Evolutionary conservation across 306 rosid genomes (phyloP), one percentile per base, ranked within the genome.

Genomic region (Alnus glutinosa): DNA sequence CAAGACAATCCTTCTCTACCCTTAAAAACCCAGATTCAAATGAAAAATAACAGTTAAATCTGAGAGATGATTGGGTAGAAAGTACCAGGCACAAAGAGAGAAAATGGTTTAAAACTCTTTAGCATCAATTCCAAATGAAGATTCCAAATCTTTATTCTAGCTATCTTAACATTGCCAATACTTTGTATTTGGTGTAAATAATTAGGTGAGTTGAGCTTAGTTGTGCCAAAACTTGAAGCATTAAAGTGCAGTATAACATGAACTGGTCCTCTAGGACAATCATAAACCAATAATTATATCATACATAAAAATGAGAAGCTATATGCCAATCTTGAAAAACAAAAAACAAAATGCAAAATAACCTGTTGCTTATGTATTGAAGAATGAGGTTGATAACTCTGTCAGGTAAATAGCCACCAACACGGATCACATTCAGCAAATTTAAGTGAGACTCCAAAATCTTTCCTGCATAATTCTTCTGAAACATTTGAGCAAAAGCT

Each of bases 311-410:
- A 15, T 15, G 30, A 16, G 28, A 51, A 51, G 16, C 16, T 5
- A 4, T 4, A 55, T 55, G 9, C 4, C 0, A 55, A 68, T 42
- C 51, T 42, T 16, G 3, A 42, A 39, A 67, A 18, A 2, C 2
- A 1, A 39, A 67, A 7, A 67, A 67, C n/a, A 16, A 16, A 12
- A 7, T n/a, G 52, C 18, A 68, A 55, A 39, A 52, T 34, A 50
- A 95, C 99, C 99, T 95, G 89, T 93, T 95, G 88, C 96, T 92
- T 78, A 95, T 73, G 82, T 95, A 95, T 75, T 95, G 97, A 77
- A 95, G 97, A 87, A 95, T 81, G 62, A 95, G 86, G 72, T 95
- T 95, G 87, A 88, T 93, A 61, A 95, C 99, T 78, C 98, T 83
- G 88, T 95, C 98, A 4, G 99, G 99, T 84, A 95, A 87, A 83